phyloP scores from a whole-genome alignment of 225 moss, liverwort and hornwort genomes.

The Pseudoscleropodium purum region DNA sequence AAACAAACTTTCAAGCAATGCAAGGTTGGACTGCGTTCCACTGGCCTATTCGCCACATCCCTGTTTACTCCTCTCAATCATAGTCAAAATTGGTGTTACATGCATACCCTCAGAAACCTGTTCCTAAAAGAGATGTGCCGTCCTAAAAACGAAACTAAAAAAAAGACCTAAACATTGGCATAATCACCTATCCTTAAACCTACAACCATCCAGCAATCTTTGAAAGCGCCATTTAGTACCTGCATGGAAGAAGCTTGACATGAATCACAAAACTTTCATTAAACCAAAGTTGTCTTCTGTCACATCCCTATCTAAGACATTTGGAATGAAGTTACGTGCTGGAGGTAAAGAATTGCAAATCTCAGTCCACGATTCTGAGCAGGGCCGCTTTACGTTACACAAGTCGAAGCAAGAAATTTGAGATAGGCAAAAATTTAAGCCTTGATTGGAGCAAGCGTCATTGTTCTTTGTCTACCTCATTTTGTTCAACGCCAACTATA shows the following conservation, averaged over 20 bases:
- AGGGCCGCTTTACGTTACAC: neutral
- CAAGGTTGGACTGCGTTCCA: neutral
- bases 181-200: constrained; percentile 75
- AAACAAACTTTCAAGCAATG: neutral
- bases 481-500: neutral
- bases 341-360: neutral
- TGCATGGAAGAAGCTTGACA: constrained; percentile 10
- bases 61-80: neutral
- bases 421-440: neutral
- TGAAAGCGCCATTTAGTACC: constrained; percentile 57
- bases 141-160: neutral
- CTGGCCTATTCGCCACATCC: neutral
- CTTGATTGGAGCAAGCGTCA: neutral
- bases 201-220: constrained; percentile 85
- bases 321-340: neutral
- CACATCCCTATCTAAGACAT: neutral
- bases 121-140: neutral
- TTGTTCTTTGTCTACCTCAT: neutral
- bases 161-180: constrained; percentile 44
- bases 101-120: neutral
- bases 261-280: neutral
- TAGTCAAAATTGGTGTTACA: constrained; percentile 16
- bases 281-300: neutral
- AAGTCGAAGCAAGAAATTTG: neutral
- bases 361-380: neutral